Evolutionary conservation across 2,329 filamentous ascomycete species (phyloP), one percentile per base, ranked within the genome.

Genomic region (Trichoderma sp.): DNA sequence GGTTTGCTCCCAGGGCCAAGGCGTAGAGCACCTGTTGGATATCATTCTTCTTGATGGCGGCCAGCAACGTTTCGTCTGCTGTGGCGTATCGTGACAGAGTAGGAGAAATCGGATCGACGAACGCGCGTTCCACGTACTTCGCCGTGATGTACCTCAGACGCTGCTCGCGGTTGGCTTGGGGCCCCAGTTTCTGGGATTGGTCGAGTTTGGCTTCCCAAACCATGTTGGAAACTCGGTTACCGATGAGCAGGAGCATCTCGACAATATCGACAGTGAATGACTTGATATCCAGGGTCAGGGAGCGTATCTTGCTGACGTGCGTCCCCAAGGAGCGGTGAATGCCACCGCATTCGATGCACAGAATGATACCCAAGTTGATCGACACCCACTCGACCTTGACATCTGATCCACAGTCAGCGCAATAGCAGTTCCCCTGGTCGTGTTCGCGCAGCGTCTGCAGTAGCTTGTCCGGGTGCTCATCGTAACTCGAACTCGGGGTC

Each of bases 321-420:
- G 95, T 99, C 14, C 95, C 95, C 3, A 99, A 84, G 1, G 94
- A 98, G 48, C 95, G 88, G 77, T 99, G 95, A 67, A 99, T 97
- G 68, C 95, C 95, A 74, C 93, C 97, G 78, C 95, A 99, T 77
- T 99, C 94, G 74, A 97, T 97, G 79, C 95, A 99, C 21, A 99
- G 85, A 62, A 99, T 89, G 66, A 99, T 97, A 52, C 92, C 95
- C 5, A 99, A 83, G 72, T 99, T 99, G 78, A 99, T 97, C 0
- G 95, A 98, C 30, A 98, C 95, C 95, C 95, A 99, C 77, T 99
- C 95, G 24, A 97, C 93, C 79, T 97, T 98, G 73, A 88, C 86
- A 41, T 90, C 90, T 7, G 93, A 96, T 12, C 92, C 91, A 74
- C 95, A 99, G 76, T 99, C 95, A 17, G 95, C 95, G 75, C 95